Percentiles rank a stretch among this genome's conserved stretches.
Conservation (phyloP, 805 yeast genomes). For the Sugiyamaella americana region DNA sequence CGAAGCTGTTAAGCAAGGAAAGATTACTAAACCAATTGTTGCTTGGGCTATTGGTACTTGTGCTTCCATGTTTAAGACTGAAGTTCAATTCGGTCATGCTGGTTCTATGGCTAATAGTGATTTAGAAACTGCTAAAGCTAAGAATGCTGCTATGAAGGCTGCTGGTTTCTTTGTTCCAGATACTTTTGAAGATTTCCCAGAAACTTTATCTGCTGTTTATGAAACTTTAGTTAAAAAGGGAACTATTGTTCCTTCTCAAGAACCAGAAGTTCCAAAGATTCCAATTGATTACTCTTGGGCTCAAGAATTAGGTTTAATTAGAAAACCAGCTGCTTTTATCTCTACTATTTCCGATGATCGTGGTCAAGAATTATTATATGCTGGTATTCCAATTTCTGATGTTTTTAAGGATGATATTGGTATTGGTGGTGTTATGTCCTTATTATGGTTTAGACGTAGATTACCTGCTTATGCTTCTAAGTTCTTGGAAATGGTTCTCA, state of each 20-base stretch:
- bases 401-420: slow-evolving; percentile 44
- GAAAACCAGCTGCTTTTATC: slow-evolving; percentile 44
- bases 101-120: slow-evolving; percentile 68
- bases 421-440: slow-evolving; percentile 43
- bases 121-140: slow-evolving; percentile 60
- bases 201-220: slow-evolving; percentile 51
- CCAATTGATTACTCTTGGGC: slow-evolving; percentile 46
- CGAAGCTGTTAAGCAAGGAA: slow-evolving; percentile 58
- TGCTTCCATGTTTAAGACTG: slow-evolving; percentile 67
- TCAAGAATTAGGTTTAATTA: slow-evolving; percentile 41
- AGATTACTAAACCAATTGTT: slow-evolving; percentile 62
- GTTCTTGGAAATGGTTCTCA: slow-evolving; percentile 44
- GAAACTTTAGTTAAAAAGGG: slow-evolving; percentile 54
- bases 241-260: slow-evolving; percentile 34
- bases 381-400: slow-evolving; percentile 43
- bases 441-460: slow-evolving; percentile 42
- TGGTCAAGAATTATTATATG: slow-evolving; percentile 42
- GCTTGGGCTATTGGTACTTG: slow-evolving; percentile 70
- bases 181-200: slow-evolving; percentile 49
- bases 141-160: slow-evolving; percentile 71
- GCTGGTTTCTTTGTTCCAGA: slow-evolving; percentile 94
- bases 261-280: slow-evolving; percentile 43
- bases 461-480: slow-evolving; percentile 40
- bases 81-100: slow-evolving; percentile 56
- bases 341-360: slow-evolving; percentile 45